A percentile compares a stretch with the other conserved stretches of the same genome.
These are phyloP conservation scores for Dimocarpus longan DNA, from an alignment of 345 rosid species.

Conservation along the genomic window DNA sequence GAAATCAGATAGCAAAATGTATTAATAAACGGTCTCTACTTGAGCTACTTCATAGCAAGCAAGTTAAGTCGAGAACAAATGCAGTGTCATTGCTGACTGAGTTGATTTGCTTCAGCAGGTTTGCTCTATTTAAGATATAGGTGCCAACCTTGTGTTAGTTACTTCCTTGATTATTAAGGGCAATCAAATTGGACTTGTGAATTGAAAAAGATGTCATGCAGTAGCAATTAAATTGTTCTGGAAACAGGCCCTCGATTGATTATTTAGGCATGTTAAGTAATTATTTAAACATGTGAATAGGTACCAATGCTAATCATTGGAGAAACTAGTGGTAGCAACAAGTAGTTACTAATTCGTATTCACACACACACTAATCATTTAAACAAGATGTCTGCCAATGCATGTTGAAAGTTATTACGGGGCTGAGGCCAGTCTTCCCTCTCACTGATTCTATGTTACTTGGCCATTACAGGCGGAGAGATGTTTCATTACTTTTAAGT, in stretches of 20 bases:
- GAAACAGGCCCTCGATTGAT: no score
- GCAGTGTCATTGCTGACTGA: constrained; percentile 47
- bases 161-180: constrained; percentile 5
- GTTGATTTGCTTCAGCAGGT: constrained; percentile 60
- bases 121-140: constrained; percentile 4
- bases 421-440: background rate
- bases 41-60: constrained; percentile 48
- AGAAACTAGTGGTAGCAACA: no score
- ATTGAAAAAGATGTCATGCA: no score
- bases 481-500: constrained; percentile 30
- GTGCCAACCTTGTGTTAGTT: background rate
- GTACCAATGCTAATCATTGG: no score
- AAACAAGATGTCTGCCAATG: background rate
- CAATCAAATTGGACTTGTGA: background rate
- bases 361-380: no score
- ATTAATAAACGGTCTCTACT: constrained; percentile 41
- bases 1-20: constrained; percentile 40
- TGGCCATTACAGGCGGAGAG: constrained; percentile 44
- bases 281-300: no score
- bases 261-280: no score
- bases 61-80: constrained; percentile 38
- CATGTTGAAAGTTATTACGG: background rate
- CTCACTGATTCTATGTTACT: background rate
- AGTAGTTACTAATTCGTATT: background rate
- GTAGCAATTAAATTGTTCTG: no score